Conservation (phyloP, 1,284 basidiomycete species). For the Heterobasidion occidentale region DNA sequence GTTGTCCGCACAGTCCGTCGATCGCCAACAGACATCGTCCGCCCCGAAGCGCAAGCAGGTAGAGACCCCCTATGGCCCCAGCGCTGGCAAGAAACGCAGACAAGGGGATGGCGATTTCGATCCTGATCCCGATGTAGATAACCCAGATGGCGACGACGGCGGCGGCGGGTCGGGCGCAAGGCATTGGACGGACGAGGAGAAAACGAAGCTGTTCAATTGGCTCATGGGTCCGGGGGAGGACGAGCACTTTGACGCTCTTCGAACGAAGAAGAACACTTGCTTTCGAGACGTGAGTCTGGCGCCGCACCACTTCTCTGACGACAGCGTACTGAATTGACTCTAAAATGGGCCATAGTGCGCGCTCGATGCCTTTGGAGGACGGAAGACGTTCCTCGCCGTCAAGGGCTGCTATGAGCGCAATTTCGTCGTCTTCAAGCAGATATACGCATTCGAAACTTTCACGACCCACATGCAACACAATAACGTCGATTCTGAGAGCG, state of each 20-base stretch:
- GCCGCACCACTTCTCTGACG: not conserved
- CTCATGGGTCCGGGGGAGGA: constrained; percentile 62
- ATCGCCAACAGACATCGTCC: constrained; percentile 8
- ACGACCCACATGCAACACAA: constrained; percentile 32
- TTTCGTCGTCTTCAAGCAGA: constrained; percentile 72
- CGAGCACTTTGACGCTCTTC: constrained; percentile 65
- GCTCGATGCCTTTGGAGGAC: constrained; percentile 53
- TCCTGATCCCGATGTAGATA: constrained; percentile 9
- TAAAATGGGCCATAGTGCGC: constrained; percentile 44
- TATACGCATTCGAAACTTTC: constrained; percentile 58
- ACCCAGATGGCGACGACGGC: constrained; percentile 9
- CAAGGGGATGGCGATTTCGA: constrained; percentile 8
- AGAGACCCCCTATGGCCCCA: constrained; percentile 8
- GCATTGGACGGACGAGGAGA: constrained; percentile 76
- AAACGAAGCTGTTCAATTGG: constrained; percentile 65
- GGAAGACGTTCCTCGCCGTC: constrained; percentile 71
- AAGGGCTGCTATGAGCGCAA: constrained; percentile 78
- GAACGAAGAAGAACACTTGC: constrained; percentile 71
- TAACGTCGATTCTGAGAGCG: constrained; percentile 32
- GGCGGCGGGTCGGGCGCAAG: constrained; percentile 42
- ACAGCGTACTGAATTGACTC: not conserved
- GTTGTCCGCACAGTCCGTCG: constrained; percentile 9
- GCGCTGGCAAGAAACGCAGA: constrained; percentile 10
- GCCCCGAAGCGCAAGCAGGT: constrained; percentile 12
- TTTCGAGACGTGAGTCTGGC: constrained; percentile 51